A percentile compares a stretch with the other conserved stretches of the same genome.
phyloP scores from a whole-genome alignment of 129 eudicot species.

The Heracleum sosnowskyi region DNA sequence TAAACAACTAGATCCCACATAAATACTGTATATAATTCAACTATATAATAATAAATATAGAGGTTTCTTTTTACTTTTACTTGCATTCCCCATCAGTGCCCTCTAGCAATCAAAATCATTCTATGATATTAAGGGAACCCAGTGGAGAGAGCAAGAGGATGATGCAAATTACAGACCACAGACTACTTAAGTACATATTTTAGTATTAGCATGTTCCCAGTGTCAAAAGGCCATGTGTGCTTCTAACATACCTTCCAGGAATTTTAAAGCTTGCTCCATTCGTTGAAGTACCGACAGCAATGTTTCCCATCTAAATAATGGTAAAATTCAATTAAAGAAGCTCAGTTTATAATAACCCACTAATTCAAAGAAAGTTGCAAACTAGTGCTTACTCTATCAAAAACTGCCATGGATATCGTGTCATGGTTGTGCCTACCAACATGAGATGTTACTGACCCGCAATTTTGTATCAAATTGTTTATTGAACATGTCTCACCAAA shows the following conservation, averaged over 20 bases:
- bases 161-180: background rate
- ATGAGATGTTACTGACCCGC: constrained; percentile 19
- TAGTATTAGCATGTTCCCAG: background rate
- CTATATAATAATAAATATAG: no score
- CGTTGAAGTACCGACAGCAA: constrained; percentile 96
- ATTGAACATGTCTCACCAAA: constrained; percentile 27
- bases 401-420: constrained; percentile 86
- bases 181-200: background rate
- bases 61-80: no score
- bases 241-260: constrained; percentile 67
- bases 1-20: no score
- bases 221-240: background rate
- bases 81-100: no score
- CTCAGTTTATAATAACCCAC: background rate
- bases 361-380: background rate
- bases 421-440: constrained; percentile 66
- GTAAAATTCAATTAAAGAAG: background rate
- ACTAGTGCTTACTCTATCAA: constrained; percentile 51
- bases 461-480: constrained; percentile 14
- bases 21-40: no score
- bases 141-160: background rate
- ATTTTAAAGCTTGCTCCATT: constrained; percentile 93
- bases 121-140: background rate
- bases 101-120: background rate
- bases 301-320: constrained; percentile 50